phyloP scores from a whole-genome alignment of 768 basidiomycete genomes.

The Lactarius tabidus region DNA sequence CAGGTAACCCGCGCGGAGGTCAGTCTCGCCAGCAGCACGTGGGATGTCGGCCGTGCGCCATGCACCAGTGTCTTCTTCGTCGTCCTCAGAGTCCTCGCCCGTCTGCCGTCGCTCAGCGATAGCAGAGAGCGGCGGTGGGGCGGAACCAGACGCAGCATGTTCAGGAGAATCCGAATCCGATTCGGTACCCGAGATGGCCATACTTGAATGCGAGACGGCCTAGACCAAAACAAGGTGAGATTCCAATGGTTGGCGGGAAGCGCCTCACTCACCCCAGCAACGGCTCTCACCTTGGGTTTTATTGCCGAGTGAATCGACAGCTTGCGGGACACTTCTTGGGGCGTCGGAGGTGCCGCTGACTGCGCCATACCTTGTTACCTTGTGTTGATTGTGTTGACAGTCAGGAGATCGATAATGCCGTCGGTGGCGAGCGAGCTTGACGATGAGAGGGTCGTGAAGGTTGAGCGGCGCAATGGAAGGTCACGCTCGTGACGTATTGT shows the following conservation, averaged over 20 bases:
- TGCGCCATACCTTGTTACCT: slow-evolving; percentile 12
- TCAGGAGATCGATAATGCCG: background rate
- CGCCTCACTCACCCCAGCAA: slow-evolving; percentile 1
- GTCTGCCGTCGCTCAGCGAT: slow-evolving; percentile 65
- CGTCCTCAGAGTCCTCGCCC: slow-evolving; percentile 55
- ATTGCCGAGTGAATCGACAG: slow-evolving; percentile 69
- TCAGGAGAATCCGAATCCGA: slow-evolving; percentile 83
- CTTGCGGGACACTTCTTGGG: slow-evolving; percentile 83
- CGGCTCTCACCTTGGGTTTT: slow-evolving; percentile 38
- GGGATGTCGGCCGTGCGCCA: slow-evolving; percentile 52
- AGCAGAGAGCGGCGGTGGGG: slow-evolving; percentile 43
- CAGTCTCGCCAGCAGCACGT: slow-evolving; percentile 56
- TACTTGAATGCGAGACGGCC: slow-evolving; percentile 31
- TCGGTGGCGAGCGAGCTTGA: slow-evolving; percentile 8
- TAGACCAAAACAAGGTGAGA: slow-evolving; percentile 18
- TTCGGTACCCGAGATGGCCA: slow-evolving; percentile 66
- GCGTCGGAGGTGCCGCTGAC: slow-evolving; percentile 64
- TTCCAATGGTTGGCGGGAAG: slow-evolving; percentile 22
- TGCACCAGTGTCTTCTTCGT: slow-evolving; percentile 72
- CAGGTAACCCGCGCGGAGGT: slow-evolving; percentile 89
- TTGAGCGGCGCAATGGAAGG: slow-evolving; percentile 4
- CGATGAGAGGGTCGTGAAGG: slow-evolving; percentile 10
- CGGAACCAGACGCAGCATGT: slow-evolving; percentile 18
- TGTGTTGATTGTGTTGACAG: background rate
- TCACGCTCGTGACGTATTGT: slow-evolving; percentile 11